A percentile compares a stretch with the other conserved stretches of the same genome.
phyloP scores from a whole-genome alignment of 176 grass and related monocot genomes.

The Themeda triandra region DNA sequence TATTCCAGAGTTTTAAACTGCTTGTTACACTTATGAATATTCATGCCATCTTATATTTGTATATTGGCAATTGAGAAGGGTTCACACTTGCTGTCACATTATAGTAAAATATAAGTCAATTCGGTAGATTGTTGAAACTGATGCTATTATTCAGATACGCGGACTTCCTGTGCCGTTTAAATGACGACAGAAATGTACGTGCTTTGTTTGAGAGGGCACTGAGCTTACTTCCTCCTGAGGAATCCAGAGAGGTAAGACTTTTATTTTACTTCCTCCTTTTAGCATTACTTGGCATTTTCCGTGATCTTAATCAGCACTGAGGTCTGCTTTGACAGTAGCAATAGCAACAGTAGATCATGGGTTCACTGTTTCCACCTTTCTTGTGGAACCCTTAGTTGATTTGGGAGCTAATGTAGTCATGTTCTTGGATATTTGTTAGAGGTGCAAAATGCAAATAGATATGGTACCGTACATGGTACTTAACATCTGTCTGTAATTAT shows the following conservation, averaged over 20 bases:
- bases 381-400: not conserved
- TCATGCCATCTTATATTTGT: not conserved
- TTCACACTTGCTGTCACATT: conserved; percentile 1
- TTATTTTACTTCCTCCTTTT: conserved; percentile 22
- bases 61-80: conserved; percentile 15
- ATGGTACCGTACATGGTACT: not conserved
- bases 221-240: conserved; percentile 84
- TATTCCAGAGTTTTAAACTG: not conserved
- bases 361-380: not conserved
- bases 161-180: conserved; percentile 91
- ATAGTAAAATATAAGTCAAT: not conserved
- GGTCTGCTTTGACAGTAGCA: not conserved
- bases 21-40: conserved; percentile 11
- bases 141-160: conserved; percentile 63
- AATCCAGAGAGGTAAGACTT: conserved; percentile 77
- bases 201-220: conserved; percentile 93
- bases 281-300: conserved; percentile 11
- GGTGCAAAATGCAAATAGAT: conserved; percentile 2
- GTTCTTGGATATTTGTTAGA: conserved; percentile 18
- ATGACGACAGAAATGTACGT: conserved; percentile 98
- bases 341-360: not conserved
- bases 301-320: not conserved
- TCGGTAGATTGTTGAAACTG: conserved; percentile 24
- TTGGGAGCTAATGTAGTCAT: not conserved
- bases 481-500: not conserved